Evolutionary conservation across 176 grass and related monocot genomes (phyloP), one percentile per base, ranked within the genome.

Genomic region (Carex scoparia): DNA sequence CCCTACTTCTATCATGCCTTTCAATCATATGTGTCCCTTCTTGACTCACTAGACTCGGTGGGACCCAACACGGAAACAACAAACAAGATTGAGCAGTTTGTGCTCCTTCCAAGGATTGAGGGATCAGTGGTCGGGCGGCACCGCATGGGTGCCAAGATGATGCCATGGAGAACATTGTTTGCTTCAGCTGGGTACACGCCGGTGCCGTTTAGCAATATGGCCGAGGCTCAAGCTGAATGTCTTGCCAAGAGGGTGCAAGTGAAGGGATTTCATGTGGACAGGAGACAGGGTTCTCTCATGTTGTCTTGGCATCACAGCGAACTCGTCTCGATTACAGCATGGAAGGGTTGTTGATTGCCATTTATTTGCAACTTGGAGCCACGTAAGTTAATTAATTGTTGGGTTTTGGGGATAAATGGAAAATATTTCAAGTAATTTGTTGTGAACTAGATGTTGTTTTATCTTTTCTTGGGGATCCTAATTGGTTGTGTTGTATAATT

Each of bases 221-320:
- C 92, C 0, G 94, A 97, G 85, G 85, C 92, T 13, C 92, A 97
- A 86, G 94, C 94, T 0, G 90, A 92, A 31, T 97, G 92, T 81
- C 89, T 97, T 65, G 44, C 94, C 66, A 92, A 94, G 84, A 89
- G 92, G 68, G 91, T 92, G 86, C 94, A 89, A 56, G 90, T 97
- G 65, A 91, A 86, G 33, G 94, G 94, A 7, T 97, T 97, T 82
- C 92, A 94, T 18, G 92, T 97, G 83, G 90, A 97, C 89, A 97
- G 88, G 32, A 79, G 87, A 2, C 90, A 89, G 48, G 83, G 61
- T 46, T 89, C 83, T 13, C 88, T 97, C 69, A 66, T 79, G 13
- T 92, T 97, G 63, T 90, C 61, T 23, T 97, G 94, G 94, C 92
- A 94, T 62, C 82, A 30, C 0, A 85, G 87, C 0, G 94, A 97